Conservation (phyloP, 108 stramenopile genomes). For the Schizochytrium sp. region DNA sequence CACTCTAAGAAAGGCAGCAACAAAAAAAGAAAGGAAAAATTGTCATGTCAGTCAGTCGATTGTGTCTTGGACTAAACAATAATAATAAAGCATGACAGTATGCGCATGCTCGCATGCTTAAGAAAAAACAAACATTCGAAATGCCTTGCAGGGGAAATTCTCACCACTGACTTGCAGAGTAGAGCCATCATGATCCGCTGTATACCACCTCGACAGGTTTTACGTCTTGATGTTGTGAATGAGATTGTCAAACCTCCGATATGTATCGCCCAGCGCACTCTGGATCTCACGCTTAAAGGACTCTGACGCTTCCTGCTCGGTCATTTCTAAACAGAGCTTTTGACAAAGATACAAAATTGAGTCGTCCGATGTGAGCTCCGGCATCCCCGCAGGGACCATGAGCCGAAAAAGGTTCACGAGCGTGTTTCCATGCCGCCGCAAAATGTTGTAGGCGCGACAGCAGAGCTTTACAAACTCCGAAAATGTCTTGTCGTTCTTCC, state of each 20-base stretch:
- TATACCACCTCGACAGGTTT: not conserved
- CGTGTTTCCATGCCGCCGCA: constrained; percentile 22
- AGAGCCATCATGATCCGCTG: no score
- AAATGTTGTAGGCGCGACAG: constrained; percentile 27
- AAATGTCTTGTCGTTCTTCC: not conserved
- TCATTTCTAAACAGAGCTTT: constrained; percentile 9
- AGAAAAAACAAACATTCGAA: no score
- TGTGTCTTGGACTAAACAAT: no score
- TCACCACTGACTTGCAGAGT: no score
- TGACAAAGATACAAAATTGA: constrained; percentile 27
- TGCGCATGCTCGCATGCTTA: no score
- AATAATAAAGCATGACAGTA: no score
- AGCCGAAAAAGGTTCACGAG: constrained; percentile 32
- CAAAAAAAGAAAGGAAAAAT: no score
- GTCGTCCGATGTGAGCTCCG: constrained; percentile 26
- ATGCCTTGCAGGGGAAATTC: no score
- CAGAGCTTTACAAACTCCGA: not conserved
- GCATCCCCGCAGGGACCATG: constrained; percentile 29
- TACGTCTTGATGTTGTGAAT: constrained; percentile 19
- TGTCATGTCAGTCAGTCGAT: no score
- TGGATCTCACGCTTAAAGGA: constrained; percentile 20
- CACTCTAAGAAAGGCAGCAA: no score
- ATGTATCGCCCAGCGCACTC: constrained; percentile 9
- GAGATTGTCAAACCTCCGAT: constrained; percentile 1
- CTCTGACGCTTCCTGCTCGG: constrained; percentile 24